phyloP scores from a whole-genome alignment of 441 rosid species.

The Erysimum cheiri region DNA sequence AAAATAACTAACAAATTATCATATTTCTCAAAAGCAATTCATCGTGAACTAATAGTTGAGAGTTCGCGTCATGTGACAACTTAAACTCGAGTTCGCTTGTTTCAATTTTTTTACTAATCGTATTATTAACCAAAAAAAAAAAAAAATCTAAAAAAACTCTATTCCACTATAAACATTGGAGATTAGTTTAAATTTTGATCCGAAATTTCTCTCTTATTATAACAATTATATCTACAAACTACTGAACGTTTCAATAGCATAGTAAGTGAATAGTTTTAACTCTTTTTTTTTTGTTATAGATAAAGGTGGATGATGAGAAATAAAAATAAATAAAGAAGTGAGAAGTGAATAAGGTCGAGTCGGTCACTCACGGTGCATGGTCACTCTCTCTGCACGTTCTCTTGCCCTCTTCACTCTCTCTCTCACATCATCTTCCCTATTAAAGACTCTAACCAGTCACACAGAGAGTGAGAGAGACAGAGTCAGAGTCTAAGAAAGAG shows the following conservation, averaged over 20 bases:
- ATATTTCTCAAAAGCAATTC: too few species aligned
- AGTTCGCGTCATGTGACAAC: not conserved
- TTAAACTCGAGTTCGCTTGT: not conserved
- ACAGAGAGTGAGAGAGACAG: slow-evolving; percentile 18
- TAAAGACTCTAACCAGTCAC: slow-evolving; percentile 37
- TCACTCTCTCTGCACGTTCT: slow-evolving; percentile 62
- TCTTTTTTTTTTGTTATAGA: not conserved
- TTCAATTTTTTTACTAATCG: not conserved
- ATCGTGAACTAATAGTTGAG: not conserved
- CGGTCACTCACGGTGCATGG: slow-evolving; percentile 50
- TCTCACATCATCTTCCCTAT: slow-evolving; percentile 35
- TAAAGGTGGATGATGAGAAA: not conserved
- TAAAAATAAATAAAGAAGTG: not conserved
- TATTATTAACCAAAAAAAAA: too few species aligned
- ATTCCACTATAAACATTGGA: not conserved
- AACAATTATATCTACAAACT: too few species aligned
- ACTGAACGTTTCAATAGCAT: not conserved
- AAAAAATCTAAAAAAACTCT: too few species aligned
- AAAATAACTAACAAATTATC: too few species aligned
- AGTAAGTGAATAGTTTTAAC: not conserved
- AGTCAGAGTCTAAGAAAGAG: slow-evolving; percentile 27
- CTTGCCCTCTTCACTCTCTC: slow-evolving; percentile 41
- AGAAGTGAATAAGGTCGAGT: slow-evolving; percentile 39
- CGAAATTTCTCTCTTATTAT: too few species aligned
- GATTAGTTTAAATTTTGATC: not conserved